Evolutionary conservation across 139 green algal genomes (phyloP).

Genomic region (Chlorella sorokiniana): DNA sequence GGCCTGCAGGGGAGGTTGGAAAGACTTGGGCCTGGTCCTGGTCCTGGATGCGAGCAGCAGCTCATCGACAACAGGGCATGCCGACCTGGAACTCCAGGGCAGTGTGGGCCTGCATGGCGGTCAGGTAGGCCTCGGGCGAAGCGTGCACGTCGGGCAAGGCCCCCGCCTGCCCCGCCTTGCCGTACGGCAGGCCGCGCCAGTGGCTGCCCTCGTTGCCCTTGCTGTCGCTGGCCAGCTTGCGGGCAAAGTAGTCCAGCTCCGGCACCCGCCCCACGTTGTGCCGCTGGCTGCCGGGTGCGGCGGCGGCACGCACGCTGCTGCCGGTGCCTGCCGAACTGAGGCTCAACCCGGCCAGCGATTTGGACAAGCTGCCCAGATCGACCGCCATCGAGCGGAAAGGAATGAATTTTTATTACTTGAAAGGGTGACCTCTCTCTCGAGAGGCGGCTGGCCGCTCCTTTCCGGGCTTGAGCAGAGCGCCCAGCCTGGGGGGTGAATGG

Average conservation of each 20-base stretch:
- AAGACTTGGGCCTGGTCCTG: no score
- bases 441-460: no score
- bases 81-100: constrained; percentile 22
- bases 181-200: background rate
- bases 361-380: no score
- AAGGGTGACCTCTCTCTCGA: no score
- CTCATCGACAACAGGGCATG: no score
- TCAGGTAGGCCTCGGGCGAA: background rate
- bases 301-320: background rate
- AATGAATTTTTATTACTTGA: no score
- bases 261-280: constrained; percentile 9
- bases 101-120: constrained; percentile 14
- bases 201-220: background rate
- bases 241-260: constrained; percentile 26
- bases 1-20: background rate
- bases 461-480: no score
- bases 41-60: no score
- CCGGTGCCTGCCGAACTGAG: no score
- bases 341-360: no score
- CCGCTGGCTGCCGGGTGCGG: background rate
- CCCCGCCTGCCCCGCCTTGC: background rate
- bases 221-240: background rate
- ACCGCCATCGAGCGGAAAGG: no score
- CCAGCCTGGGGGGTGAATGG: no score
- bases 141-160: background rate